phyloP scores from a whole-genome alignment of 768 basidiomycete species.

The Lactarius sanguifluus region DNA sequence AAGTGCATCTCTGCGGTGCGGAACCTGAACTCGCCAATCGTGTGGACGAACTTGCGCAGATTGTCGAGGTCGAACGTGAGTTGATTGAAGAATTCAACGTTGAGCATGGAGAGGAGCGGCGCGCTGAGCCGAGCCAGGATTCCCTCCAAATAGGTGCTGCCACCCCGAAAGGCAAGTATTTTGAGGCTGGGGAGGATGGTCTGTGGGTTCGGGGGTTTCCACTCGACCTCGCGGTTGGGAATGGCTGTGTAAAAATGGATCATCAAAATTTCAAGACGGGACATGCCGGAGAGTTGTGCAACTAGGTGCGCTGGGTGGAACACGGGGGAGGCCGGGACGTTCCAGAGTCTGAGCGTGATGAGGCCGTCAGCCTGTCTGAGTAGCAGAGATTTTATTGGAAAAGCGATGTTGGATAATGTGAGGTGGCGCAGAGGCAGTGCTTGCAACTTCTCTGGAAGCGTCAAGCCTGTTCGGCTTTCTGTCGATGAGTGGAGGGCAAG shows the following conservation, averaged over 20 bases:
- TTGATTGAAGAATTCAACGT: neutral
- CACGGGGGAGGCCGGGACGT: neutral
- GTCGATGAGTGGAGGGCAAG: neutral
- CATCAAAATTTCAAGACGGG: constrained; percentile 10
- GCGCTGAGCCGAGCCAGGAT: neutral
- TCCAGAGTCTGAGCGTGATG: neutral
- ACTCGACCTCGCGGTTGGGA: neutral
- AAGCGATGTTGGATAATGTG: constrained; percentile 6
- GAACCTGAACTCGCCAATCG: neutral
- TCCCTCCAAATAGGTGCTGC: neutral
- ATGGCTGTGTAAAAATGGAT: constrained; percentile 3
- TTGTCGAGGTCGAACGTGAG: neutral
- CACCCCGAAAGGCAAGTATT: neutral
- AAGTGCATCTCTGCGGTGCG: neutral
- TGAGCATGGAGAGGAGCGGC: neutral
- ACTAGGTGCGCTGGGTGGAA: constrained; percentile 9
- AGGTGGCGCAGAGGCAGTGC: constrained; percentile 6
- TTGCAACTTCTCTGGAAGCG: neutral
- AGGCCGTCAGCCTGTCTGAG: neutral
- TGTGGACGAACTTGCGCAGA: neutral
- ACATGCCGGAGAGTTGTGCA: constrained; percentile 1
- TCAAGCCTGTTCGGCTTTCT: neutral
- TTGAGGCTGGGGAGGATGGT: constrained; percentile 3
- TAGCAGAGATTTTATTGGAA: neutral
- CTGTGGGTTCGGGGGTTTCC: neutral